Evolutionary conservation across 2,329 filamentous ascomycete genomes (phyloP).

Genomic region (Aspergillus uvarum): DNA sequence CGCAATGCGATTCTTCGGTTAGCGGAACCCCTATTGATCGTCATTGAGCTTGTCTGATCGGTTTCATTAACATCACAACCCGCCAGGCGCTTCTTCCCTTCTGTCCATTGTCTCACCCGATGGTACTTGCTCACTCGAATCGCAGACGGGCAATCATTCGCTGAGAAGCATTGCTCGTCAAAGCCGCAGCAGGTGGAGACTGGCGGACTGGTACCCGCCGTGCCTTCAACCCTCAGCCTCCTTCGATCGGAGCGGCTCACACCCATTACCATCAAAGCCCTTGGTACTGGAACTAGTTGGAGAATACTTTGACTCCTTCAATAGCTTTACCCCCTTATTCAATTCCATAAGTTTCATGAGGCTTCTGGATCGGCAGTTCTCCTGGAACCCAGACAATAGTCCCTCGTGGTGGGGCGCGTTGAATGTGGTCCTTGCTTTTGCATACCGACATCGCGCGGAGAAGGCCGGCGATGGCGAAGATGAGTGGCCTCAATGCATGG

Average conservation of each 20-base stretch:
- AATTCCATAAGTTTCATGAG: constrained; percentile 9
- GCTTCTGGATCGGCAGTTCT: constrained; percentile 18
- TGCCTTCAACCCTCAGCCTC: background rate
- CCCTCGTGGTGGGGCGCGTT: constrained; percentile 22
- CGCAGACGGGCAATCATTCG: no score
- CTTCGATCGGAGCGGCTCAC: background rate
- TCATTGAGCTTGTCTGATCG: no score
- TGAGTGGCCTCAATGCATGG: constrained; percentile 20
- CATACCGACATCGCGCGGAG: constrained; percentile 18
- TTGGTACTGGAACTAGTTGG: constrained; percentile 9
- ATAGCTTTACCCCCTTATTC: constrained; percentile 17
- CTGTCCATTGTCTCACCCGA: no score
- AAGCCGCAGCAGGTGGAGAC: no score
- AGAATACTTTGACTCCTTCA: constrained; percentile 16
- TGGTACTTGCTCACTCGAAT: no score
- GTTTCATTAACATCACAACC: no score
- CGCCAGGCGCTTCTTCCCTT: no score
- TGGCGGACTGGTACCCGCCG: no score
- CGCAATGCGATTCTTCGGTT: no score
- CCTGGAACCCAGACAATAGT: constrained; percentile 21
- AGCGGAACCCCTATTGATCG: no score
- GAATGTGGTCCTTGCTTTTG: constrained; percentile 23
- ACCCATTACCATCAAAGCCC: constrained; percentile 5
- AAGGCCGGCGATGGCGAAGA: constrained; percentile 5
- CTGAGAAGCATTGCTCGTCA: no score